Evolutionary conservation across 306 rosid genomes (phyloP).

Genomic region (Vigna radiata): DNA sequence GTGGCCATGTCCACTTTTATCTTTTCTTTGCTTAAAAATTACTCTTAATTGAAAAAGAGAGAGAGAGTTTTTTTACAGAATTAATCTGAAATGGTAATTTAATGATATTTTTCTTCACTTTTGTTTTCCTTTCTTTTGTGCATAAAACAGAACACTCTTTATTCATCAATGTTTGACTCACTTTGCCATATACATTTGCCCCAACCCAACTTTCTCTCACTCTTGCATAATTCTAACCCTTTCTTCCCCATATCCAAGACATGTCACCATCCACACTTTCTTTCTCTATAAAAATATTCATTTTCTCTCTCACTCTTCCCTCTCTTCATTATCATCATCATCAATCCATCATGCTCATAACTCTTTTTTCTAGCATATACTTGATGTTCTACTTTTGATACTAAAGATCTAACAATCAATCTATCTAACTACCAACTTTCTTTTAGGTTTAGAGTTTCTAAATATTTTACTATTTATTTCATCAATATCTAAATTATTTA

Average conservation of each 20-base stretch:
- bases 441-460: too few species aligned
- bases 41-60: conserved; percentile 38
- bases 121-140: conserved; percentile 39
- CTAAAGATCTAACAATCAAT: background rate
- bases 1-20: conserved; percentile 37
- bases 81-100: conserved; percentile 52
- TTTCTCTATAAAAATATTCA: conserved; percentile 45
- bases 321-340: conserved; percentile 31
- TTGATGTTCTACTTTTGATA: background rate
- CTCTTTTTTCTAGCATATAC: conserved; percentile 16
- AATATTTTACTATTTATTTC: too few species aligned
- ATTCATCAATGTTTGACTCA: conserved; percentile 64
- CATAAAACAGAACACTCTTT: conserved; percentile 52
- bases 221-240: conserved; percentile 57
- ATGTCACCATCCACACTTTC: conserved; percentile 56
- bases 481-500: too few species aligned
- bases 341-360: background rate
- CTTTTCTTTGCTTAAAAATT: conserved; percentile 43
- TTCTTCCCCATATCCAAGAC: conserved; percentile 56
- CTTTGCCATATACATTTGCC: conserved; percentile 53
- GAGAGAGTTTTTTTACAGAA: conserved; percentile 39
- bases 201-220: conserved; percentile 57
- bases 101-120: conserved; percentile 40
- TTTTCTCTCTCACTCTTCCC: conserved; percentile 34
- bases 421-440: background rate